Conservation (phyloP, 192 early-diverging fungal genomes). For the Geranomyces variabilis region DNA sequence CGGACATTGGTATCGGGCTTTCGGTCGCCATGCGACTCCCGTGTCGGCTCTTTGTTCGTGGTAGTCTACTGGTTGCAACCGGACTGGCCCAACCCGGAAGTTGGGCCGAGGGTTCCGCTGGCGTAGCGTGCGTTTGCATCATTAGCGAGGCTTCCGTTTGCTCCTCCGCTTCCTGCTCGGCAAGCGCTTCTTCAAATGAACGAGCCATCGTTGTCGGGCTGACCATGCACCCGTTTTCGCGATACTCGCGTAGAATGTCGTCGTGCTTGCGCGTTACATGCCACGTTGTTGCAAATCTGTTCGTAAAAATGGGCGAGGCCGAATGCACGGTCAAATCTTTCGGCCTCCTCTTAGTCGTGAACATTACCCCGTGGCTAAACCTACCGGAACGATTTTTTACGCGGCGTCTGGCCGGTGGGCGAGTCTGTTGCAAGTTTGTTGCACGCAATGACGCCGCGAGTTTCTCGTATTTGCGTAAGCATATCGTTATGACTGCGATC, state of each 20-base stretch:
- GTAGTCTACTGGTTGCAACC: conserved; percentile 15
- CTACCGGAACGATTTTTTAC: conserved; percentile 38
- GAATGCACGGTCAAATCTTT: conserved; percentile 1
- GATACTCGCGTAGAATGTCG: conserved; percentile 37
- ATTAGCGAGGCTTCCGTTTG: background rate
- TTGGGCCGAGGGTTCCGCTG: background rate
- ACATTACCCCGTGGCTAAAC: background rate
- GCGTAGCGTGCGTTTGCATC: background rate
- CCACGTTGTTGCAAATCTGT: conserved; percentile 30
- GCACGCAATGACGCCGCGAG: conserved; percentile 36
- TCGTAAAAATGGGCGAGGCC: background rate
- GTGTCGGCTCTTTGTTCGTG: conserved; percentile 20
- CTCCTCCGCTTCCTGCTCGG: background rate
- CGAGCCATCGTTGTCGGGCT: conserved; percentile 13
- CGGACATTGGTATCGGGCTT: background rate
- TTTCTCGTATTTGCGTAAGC: conserved; percentile 13
- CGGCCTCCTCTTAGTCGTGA: background rate
- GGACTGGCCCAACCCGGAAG: background rate
- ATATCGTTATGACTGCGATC: background rate
- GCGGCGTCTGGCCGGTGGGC: conserved; percentile 49
- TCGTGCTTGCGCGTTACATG: conserved; percentile 31
- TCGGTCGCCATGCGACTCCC: background rate
- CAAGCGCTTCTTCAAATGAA: conserved; percentile 23
- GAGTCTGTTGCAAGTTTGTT: conserved; percentile 39
- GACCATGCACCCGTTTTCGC: conserved; percentile 31